A percentile compares a stretch with the other conserved stretches of the same genome.
Evolutionary conservation across 495 filamentous ascomycete genomes (phyloP).

Genomic region (Emericellopsis terricola): DNA sequence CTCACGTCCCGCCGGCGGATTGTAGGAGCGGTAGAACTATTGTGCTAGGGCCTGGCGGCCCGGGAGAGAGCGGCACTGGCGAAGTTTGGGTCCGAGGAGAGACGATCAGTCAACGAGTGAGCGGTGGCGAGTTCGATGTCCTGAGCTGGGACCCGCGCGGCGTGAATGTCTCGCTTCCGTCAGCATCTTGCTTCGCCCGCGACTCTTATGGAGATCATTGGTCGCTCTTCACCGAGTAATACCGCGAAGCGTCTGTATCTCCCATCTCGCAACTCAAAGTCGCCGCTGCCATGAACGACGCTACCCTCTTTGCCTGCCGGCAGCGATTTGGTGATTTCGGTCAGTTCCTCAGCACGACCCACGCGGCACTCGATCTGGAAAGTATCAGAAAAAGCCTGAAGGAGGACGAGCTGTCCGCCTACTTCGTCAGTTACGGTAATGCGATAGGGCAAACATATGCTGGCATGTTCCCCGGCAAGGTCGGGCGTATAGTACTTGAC

Average conservation of each 20-base stretch:
- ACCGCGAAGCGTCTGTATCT: conserved; percentile 14
- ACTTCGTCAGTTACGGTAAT: conserved; percentile 54
- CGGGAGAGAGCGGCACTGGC: conserved; percentile 24
- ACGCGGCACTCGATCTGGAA: conserved; percentile 30
- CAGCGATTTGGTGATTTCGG: conserved; percentile 23
- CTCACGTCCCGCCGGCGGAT: conserved; percentile 5
- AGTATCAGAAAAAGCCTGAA: conserved; percentile 29
- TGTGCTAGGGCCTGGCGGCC: conserved; percentile 27
- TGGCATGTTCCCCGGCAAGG: conserved; percentile 26
- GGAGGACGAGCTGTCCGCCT: conserved; percentile 35
- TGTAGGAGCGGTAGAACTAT: conserved; percentile 26
- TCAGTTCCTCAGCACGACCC: conserved; percentile 22
- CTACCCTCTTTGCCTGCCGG: conserved; percentile 23
- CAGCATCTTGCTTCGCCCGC: conserved; percentile 29
- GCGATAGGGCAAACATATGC: conserved; percentile 41
- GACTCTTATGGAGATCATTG: conserved; percentile 23
- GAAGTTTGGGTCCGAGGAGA: conserved; percentile 19
- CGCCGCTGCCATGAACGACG: conserved; percentile 20
- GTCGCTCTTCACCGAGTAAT: conserved; percentile 17
- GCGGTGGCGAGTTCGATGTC: conserved; percentile 25
- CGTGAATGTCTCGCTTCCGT: conserved; percentile 30
- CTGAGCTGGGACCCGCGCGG: conserved; percentile 40
- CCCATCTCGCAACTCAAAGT: conserved; percentile 17
- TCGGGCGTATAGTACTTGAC: conserved; percentile 28
- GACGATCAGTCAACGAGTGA: conserved; percentile 17